Evolutionary conservation across 176 grass and related monocot genomes (phyloP).

Genomic region (Avena insularis): DNA sequence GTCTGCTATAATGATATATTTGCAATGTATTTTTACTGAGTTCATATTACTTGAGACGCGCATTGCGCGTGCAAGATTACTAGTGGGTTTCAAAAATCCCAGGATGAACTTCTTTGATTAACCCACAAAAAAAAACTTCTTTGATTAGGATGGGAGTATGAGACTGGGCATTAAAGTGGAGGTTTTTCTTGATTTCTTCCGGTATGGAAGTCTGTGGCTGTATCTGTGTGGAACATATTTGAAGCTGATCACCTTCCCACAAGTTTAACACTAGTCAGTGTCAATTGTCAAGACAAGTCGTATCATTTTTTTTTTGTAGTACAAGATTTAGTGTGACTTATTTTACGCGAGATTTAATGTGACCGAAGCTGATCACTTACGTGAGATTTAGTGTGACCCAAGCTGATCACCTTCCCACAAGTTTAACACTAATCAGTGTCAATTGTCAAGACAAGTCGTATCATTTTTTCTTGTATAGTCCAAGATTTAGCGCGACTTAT

Average conservation of each 20-base stretch:
- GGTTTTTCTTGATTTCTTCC: neutral
- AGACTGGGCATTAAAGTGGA: neutral
- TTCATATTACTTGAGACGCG: too few relatives aligned
- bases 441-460: neutral
- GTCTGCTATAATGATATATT: too few relatives aligned
- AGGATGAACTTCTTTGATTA: slow-evolving; percentile 12
- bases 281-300: neutral
- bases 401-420: neutral
- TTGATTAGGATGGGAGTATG: slow-evolving; percentile 1
- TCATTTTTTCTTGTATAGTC: neutral
- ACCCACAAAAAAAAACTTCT: neutral
- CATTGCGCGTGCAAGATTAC: too few relatives aligned
- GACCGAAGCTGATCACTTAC: too few relatives aligned
- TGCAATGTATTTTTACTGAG: too few relatives aligned
- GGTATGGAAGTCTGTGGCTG: neutral
- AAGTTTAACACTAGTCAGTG: neutral
- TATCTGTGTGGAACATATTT: neutral
- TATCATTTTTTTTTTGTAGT: neutral
- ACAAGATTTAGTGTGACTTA: too few relatives aligned
- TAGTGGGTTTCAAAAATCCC: neutral
- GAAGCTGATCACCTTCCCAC: neutral
- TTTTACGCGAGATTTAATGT: too few relatives aligned
- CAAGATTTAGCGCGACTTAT: neutral
- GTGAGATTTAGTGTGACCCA: neutral
- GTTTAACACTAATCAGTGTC: neutral